These are phyloP conservation scores for Geranium incanum DNA, from an alignment of 441 rosid genomes.

Conservation along the genomic window DNA sequence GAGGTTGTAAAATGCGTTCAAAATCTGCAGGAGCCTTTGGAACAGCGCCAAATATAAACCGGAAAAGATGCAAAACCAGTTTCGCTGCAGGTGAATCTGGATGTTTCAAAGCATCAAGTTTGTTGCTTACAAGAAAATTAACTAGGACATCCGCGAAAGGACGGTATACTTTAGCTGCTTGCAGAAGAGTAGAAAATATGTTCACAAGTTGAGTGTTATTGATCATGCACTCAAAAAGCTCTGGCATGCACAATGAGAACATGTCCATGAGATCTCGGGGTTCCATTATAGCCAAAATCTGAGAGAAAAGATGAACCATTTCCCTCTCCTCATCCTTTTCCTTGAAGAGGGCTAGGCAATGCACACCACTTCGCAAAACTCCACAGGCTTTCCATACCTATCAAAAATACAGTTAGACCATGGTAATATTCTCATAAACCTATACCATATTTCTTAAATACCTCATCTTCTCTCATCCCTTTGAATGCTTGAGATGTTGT, in stretches of 20 bases:
- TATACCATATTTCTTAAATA: slow-evolving; percentile 26
- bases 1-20: slow-evolving; percentile 92
- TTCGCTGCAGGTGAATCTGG: slow-evolving; percentile 82
- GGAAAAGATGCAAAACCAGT: slow-evolving; percentile 83
- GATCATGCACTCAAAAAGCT: slow-evolving; percentile 96
- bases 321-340: slow-evolving; percentile 98
- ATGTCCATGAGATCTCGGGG: slow-evolving; percentile 98
- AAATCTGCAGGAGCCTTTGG: slow-evolving; percentile 85
- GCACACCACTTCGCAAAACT: slow-evolving; percentile 88
- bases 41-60: slow-evolving; percentile 82
- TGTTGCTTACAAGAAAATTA: slow-evolving; percentile 76
- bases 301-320: slow-evolving; percentile 80
- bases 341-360: slow-evolving; percentile 94
- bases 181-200: slow-evolving; percentile 78
- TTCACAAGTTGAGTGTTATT: slow-evolving; percentile 74
- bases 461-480: slow-evolving; percentile 99
- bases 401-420: slow-evolving; percentile 30
- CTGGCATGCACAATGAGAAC: slow-evolving; percentile 95
- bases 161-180: slow-evolving; percentile 68
- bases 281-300: slow-evolving; percentile 87
- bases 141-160: slow-evolving; percentile 92
- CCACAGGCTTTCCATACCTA: slow-evolving; percentile 97
- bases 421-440: slow-evolving; percentile 21
- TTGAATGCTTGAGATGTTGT: slow-evolving; percentile 61
- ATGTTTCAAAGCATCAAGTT: slow-evolving; percentile 73